Conservation (phyloP, 1,284 basidiomycete genomes). For the Moniliella sp. region DNA sequence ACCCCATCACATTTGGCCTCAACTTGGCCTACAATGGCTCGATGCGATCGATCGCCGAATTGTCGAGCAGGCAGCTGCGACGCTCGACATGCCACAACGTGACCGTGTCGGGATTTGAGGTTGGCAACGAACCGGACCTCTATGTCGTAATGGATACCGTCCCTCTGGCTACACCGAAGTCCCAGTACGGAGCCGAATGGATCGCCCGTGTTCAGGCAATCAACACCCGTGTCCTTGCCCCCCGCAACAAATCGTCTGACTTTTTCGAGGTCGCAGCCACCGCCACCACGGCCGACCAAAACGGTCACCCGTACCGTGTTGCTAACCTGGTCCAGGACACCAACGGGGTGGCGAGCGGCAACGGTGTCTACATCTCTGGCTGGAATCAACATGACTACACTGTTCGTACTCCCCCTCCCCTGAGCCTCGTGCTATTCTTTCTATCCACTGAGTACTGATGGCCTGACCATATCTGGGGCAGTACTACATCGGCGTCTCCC, state of each 20-base stretch:
- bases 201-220: constrained; percentile 5
- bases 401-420: too few species aligned
- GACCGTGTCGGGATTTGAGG: constrained; percentile 12
- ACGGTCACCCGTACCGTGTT: too few species aligned
- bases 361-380: constrained; percentile 18
- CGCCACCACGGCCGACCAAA: too few species aligned
- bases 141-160: constrained; percentile 12
- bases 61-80: constrained; percentile 8
- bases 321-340: too few species aligned
- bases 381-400: constrained; percentile 27
- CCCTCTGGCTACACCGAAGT: constrained; percentile 4
- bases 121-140: constrained; percentile 22
- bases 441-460: too few species aligned
- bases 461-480: too few species aligned
- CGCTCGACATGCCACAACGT: constrained; percentile 4
- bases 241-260: constrained; percentile 4
- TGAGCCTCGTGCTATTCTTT: too few species aligned
- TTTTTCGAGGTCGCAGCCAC: too few species aligned
- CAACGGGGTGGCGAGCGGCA: too few species aligned
- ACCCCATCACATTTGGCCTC: too few species aligned
- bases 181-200: constrained; percentile 13
- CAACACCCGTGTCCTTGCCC: too few species aligned
- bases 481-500: too few species aligned
- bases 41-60: constrained; percentile 9
- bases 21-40: constrained; percentile 9